phyloP scores from a whole-genome alignment of 805 yeast species.

The Sungouiella blattae region DNA sequence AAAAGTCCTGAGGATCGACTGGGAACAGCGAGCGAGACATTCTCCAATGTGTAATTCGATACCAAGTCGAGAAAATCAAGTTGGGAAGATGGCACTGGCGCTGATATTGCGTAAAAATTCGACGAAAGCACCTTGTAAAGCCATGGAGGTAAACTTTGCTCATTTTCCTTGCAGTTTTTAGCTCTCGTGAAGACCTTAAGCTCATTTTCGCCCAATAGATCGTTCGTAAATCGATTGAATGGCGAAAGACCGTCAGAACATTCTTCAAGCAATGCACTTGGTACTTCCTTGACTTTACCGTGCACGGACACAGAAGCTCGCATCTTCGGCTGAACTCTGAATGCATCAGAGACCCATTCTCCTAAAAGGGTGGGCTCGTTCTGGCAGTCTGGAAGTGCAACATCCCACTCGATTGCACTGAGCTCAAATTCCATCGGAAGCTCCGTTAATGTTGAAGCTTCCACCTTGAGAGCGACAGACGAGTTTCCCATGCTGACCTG shows the following conservation, averaged over 20 bases:
- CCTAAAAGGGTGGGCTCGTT: conserved; percentile 20
- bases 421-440: conserved; percentile 19
- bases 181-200: conserved; percentile 18
- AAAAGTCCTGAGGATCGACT: not conserved
- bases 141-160: conserved; percentile 23
- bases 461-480: conserved; percentile 2
- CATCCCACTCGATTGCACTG: conserved; percentile 24
- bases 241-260: conserved; percentile 22
- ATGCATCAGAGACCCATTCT: not conserved
- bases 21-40: not conserved
- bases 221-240: conserved; percentile 19
- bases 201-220: conserved; percentile 15
- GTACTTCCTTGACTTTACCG: conserved; percentile 20
- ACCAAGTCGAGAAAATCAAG: no score
- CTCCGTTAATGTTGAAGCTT: conserved; percentile 2
- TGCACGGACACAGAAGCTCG: not conserved
- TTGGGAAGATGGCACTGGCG: not conserved
- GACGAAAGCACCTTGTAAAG: conserved; percentile 15
- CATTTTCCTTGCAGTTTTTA: conserved; percentile 3
- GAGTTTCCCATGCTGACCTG: conserved; percentile 6
- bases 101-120: not conserved
- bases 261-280: conserved; percentile 13
- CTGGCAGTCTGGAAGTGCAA: conserved; percentile 26
- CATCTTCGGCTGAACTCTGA: not conserved
- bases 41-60: not conserved